Base-by-base conservation (phyloP, 1,284 basidiomycete genomes). In the Hypsizygus ulmarius region DNA sequence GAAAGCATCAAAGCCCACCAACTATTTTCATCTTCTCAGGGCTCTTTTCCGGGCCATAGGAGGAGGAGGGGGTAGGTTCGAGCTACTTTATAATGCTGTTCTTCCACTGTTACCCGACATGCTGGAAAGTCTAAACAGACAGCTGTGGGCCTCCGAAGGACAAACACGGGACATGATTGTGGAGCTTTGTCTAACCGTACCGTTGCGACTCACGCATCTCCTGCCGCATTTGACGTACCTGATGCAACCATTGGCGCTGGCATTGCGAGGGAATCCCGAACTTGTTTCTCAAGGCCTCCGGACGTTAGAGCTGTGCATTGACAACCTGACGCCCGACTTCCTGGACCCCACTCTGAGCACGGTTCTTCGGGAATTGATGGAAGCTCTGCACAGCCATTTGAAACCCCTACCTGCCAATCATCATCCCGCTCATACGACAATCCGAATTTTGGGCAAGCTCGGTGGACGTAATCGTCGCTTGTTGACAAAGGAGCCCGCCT, bases 281-380 rank as follows among this genome's bases (percentile, higher is more conserved):
- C 82, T 98, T 41, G 90, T 99, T 49, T 89, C 93, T 37, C 97
- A 99, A 72, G 97, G 97, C 36, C 74, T 99, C 28, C 84, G 97
- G 4, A 99, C 97, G 0, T 81, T 99, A 50, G 97, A 99, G 68
- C 78, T 99, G n/a, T 99, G 96, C 70, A 97, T 99, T 64, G 97
- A 99, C 74, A 99, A 99, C 63, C 78, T 99, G 18, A 98, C 95
- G 0, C 93, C 95, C 14, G 97, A 99, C 65, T 99, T 99, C 75
- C 78, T 99, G 21, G 97, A 99, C 61, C 97, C 97, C 0, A 97
- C 95, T 1, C 84, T 99, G 63, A 91, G 86, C 53, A 93, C 93
- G 0, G 93, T 97, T 30, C 76, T 97, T 38, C 79, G 93, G 38
- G 95, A 99, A 56, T 78, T 99, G 51, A 98, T 97, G 92, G 88